Evolutionary conservation across 345 rosid species (phyloP).

Genomic region (Populus simonii): DNA sequence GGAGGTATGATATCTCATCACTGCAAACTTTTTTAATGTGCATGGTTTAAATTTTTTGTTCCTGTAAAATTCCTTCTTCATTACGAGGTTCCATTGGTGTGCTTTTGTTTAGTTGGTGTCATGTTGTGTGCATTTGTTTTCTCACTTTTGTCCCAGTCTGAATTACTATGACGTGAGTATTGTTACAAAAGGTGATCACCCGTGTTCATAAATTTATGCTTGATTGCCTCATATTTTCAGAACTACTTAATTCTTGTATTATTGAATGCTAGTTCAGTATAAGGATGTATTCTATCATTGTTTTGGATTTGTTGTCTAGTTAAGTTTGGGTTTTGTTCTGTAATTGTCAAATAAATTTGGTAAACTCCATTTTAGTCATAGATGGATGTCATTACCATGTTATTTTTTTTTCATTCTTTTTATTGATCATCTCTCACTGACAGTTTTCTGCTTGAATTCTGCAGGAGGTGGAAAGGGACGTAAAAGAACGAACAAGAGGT

Average conservation of each 20-base stretch:
- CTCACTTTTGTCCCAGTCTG: background rate
- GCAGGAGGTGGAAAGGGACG: slow-evolving; percentile 89
- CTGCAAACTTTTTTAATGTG: background rate
- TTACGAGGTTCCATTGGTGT: background rate
- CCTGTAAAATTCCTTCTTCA: background rate
- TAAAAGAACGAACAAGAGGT: slow-evolving; percentile 82
- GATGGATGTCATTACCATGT: background rate
- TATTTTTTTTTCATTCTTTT: background rate
- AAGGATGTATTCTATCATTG: background rate
- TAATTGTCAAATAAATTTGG: background rate
- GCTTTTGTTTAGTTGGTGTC: background rate
- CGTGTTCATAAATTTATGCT: background rate
- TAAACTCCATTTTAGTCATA: background rate
- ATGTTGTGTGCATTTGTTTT: background rate
- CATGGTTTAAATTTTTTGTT: background rate
- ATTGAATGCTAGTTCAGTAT: background rate
- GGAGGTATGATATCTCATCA: slow-evolving; percentile 45
- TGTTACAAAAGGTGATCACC: background rate
- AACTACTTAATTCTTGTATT: background rate
- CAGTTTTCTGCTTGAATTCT: background rate
- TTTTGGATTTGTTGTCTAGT: background rate
- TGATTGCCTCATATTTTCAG: background rate
- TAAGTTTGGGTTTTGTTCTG: background rate
- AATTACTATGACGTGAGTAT: background rate
- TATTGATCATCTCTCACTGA: background rate